Base-by-base conservation (phyloP, 768 basidiomycete genomes). In the Pluteus cervinus region DNA sequence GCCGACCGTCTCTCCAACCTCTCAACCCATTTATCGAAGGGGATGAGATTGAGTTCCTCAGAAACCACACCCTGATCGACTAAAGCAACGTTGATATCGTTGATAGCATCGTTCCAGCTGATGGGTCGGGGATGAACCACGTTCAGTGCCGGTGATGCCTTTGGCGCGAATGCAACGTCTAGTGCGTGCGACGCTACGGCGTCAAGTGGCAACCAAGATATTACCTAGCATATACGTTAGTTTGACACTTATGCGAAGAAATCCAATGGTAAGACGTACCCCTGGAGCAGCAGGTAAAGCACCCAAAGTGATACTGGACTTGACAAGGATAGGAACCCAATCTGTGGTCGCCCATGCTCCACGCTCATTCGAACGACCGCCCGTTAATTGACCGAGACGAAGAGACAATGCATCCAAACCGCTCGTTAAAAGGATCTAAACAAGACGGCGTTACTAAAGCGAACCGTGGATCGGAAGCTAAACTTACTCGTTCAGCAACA, bases 361-460 rank as follows among this genome's bases (percentile, higher is more conserved):
- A n/a, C n/a, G n/a, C n/a, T n/a, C n/a, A 7, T 55, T 56, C 1
- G 49, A 50, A 0, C 39, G 41, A 16, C 66, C 66, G 11, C 71
- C 71, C 18, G 53, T 55, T 5, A 73, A 50, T 39, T 76, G 73
- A 0, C 71, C 74, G 7, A 72, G 62, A 3, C 75, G 56, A 20
- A 73, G 51, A 2, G 62, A 61, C 0, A 60, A 54, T 1, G 51
- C 52, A 5, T 55, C 54, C 3, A 73, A 40, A 3, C 63, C 57
- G 6, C 67, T 67, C 33, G 55, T 54, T 3, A 50, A 50, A 18
- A 75, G 57, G 6, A 73, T 50, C 56, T 67, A 22, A 11, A 14
- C 5, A 16, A 10, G 3, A 10, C 16, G 5, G 15, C 33, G 30
- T 29, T 16, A 16, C 21, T 16, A 21, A 18, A 12, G 24, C 10